phyloP scores from a whole-genome alignment of 179 eudicot species.

The Dionaea muscipula region DNA sequence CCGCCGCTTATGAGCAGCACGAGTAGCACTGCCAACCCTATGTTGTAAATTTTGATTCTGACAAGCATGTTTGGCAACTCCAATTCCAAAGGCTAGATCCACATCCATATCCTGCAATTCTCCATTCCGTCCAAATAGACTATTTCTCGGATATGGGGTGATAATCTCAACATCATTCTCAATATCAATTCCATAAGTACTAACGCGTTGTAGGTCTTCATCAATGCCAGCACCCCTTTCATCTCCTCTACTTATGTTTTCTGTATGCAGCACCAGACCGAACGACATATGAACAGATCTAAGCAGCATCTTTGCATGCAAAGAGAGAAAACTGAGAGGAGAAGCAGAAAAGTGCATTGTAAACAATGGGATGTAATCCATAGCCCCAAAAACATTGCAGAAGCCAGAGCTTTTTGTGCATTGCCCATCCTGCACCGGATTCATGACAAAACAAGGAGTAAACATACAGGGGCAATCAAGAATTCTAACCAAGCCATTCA shows the following conservation, averaged over 20 bases:
- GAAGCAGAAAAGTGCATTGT: conserved; percentile 41
- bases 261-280: conserved; percentile 6
- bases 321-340: conserved; percentile 47
- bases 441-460: background rate
- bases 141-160: background rate
- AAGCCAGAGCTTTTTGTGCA: conserved; percentile 21
- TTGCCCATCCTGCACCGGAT: conserved; percentile 30
- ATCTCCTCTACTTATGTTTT: background rate
- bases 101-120: conserved; percentile 11
- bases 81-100: conserved; percentile 12
- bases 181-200: background rate
- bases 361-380: conserved; percentile 39
- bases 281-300: conserved; percentile 26
- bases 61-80: conserved; percentile 12
- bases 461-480: too few species aligned
- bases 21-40: conserved; percentile 30
- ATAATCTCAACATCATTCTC: conserved; percentile 11
- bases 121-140: background rate
- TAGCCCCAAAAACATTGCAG: conserved; percentile 42
- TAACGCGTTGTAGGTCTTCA: background rate
- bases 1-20: conserved; percentile 44
- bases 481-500: too few species aligned
- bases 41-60: too few species aligned
- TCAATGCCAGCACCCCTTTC: background rate
- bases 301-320: conserved; percentile 34